Evolutionary conservation across 768 basidiomycete species (phyloP).

Genomic region (Russula foetens): DNA sequence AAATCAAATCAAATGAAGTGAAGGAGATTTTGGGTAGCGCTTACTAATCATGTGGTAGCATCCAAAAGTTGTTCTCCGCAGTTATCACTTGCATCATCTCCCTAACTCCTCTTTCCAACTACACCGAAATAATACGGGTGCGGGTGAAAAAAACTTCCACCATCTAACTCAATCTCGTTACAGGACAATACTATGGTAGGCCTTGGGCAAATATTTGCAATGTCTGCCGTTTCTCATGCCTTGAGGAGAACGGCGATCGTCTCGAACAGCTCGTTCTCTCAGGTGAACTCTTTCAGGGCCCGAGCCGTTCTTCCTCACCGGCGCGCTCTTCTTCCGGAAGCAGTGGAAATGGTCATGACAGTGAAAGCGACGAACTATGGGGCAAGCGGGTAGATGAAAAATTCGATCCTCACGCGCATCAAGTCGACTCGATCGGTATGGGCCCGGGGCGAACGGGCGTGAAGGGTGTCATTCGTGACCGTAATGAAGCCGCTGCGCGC

Average conservation of each 20-base stretch:
- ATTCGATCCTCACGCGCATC: conserved; percentile 34
- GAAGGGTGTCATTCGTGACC: conserved; percentile 81
- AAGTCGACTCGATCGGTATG: conserved; percentile 68
- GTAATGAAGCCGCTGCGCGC: conserved; percentile 54
- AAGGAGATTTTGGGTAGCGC: not conserved
- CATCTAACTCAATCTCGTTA: not conserved
- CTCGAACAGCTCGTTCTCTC: conserved; percentile 70
- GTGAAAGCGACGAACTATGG: conserved; percentile 39
- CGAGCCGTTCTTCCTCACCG: conserved; percentile 52
- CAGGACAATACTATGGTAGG: conserved; percentile 5
- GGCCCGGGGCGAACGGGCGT: conserved; percentile 82
- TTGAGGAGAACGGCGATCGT: conserved; percentile 18
- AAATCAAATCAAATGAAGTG: too few species aligned
- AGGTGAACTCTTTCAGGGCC: conserved; percentile 59
- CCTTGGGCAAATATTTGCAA: not conserved
- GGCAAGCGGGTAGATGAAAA: conserved; percentile 25
- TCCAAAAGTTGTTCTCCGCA: too few species aligned
- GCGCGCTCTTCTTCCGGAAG: conserved; percentile 47
- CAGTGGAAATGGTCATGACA: conserved; percentile 44
- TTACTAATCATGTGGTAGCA: not conserved
- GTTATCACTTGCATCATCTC: too few species aligned
- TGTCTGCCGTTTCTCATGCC: not conserved
- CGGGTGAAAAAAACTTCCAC: not conserved
- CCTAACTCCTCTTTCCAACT: too few species aligned
- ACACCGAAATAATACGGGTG: not conserved